Conservation (phyloP, 345 rosid genomes). For the Cardiospermum halicacabum region DNA sequence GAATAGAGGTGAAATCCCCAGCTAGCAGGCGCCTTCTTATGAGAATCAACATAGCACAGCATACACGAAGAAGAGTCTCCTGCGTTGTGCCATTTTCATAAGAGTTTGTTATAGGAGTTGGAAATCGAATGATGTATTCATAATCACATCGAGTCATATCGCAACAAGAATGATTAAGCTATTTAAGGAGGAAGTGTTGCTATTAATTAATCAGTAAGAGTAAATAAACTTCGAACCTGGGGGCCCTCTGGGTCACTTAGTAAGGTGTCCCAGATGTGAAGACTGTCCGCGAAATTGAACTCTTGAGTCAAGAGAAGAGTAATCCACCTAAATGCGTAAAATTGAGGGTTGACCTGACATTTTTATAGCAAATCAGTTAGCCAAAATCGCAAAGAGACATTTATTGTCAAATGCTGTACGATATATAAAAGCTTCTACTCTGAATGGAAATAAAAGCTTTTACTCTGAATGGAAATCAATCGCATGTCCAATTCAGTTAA, state of each 20-base stretch:
- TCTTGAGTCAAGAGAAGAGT: constrained; percentile 96
- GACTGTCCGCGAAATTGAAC: constrained; percentile 83
- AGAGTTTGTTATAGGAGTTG: constrained; percentile 3
- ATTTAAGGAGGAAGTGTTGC: too few relatives aligned
- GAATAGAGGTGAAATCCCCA: constrained; percentile 78
- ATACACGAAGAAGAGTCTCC: constrained; percentile 88
- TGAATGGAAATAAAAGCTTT: neutral
- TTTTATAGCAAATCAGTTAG: constrained; percentile 6
- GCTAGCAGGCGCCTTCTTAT: constrained; percentile 80
- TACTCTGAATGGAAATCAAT: neutral
- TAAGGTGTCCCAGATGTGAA: constrained; percentile 93
- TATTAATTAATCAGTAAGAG: too few relatives aligned
- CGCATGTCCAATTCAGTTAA: neutral
- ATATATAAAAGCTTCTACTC: neutral
- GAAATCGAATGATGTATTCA: neutral
- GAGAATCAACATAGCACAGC: constrained; percentile 94
- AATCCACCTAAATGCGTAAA: constrained; percentile 99
- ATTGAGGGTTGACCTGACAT: constrained; percentile 93
- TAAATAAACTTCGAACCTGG: constrained; percentile 48
- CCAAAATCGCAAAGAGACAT: neutral
- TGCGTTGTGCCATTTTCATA: constrained; percentile 28
- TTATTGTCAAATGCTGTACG: neutral
- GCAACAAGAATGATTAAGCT: too few relatives aligned
- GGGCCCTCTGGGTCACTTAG: constrained; percentile 94
- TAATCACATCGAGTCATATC: neutral